A percentile compares a stretch with the other conserved stretches of the same genome.
These are phyloP conservation scores for Scheffersomyces lignicola DNA, from an alignment of 1,139 yeast species.

Conservation along the genomic window DNA sequence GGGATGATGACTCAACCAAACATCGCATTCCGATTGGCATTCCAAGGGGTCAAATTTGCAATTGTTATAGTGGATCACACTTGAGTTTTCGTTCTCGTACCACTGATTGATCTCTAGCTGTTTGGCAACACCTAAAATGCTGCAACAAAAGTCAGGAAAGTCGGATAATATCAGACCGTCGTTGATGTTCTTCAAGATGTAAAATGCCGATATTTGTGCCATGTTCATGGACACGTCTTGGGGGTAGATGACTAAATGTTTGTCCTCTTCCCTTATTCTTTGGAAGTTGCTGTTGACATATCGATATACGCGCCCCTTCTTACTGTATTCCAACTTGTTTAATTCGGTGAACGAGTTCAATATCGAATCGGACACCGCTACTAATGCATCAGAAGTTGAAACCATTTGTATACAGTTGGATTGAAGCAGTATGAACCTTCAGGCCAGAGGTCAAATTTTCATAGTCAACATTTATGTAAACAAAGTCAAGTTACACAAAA, in stretches of 20 bases:
- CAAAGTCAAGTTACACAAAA: too few species aligned
- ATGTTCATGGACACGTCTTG: constrained; percentile 33
- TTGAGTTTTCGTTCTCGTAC: constrained; percentile 51
- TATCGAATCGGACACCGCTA: constrained; percentile 26
- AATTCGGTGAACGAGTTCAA: constrained; percentile 29
- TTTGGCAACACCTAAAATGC: constrained; percentile 51
- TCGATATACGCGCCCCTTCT: constrained; percentile 53
- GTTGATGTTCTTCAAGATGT: constrained; percentile 38
- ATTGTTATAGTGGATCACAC: constrained; percentile 38
- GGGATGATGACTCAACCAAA: constrained; percentile 11
- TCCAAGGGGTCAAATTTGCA: constrained; percentile 31
- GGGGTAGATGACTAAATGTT: constrained; percentile 47
- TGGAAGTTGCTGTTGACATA: constrained; percentile 51
- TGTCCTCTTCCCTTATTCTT: constrained; percentile 51
- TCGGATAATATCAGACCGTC: constrained; percentile 32
- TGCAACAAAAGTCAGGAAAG: constrained; percentile 47
- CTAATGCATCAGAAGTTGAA: constrained; percentile 26
- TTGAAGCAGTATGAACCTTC: too few species aligned
- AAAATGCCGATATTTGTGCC: constrained; percentile 45
- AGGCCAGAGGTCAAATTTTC: too few species aligned
- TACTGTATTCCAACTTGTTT: constrained; percentile 43
- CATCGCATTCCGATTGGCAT: constrained; percentile 16
- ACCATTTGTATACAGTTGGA: too few species aligned
- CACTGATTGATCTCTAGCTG: constrained; percentile 49
- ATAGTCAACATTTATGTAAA: too few species aligned